phyloP scores from a whole-genome alignment of 2,329 filamentous ascomycete genomes.

The Amphichorda felina region DNA sequence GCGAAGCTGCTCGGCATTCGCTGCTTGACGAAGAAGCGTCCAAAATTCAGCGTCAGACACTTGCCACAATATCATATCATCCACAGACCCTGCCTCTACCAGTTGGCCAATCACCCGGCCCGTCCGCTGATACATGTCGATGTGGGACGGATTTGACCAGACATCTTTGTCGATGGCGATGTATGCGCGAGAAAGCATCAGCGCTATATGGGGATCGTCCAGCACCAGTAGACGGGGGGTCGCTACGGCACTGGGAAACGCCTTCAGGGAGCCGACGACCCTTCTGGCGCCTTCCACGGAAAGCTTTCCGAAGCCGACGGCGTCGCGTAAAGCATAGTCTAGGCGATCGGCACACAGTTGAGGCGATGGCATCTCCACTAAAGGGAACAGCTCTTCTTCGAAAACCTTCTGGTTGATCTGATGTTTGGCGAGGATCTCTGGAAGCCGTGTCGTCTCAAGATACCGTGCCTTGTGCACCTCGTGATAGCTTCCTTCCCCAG shows the following conservation, averaged over 20 bases:
- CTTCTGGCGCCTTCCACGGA: constrained; percentile 13
- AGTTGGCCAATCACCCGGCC: constrained; percentile 19
- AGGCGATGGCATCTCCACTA: constrained; percentile 23
- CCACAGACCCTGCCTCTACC: constrained; percentile 9
- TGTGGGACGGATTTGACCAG: constrained; percentile 23
- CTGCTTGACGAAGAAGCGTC: constrained; percentile 5
- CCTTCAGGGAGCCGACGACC: constrained; percentile 14
- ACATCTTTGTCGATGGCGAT: constrained; percentile 19
- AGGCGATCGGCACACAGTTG: constrained; percentile 26
- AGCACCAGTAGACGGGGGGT: constrained; percentile 18
- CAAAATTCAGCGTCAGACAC: constrained; percentile 22
- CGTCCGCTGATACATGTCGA: constrained; percentile 18
- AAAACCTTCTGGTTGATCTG: constrained; percentile 16
- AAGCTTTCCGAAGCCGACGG: constrained; percentile 18
- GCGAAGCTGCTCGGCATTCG: constrained; percentile 3
- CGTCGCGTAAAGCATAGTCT: constrained; percentile 24
- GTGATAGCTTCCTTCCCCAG: constrained; percentile 23
- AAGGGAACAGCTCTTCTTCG: constrained; percentile 22
- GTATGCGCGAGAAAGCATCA: constrained; percentile 19
- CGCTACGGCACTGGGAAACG: constrained; percentile 13
- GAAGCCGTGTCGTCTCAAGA: constrained; percentile 17
- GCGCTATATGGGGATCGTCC: constrained; percentile 13
- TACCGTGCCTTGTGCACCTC: constrained; percentile 25
- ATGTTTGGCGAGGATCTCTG: constrained; percentile 18
- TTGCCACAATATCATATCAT: constrained; percentile 18